phyloP scores from a whole-genome alignment of 805 yeast genomes.

The Candida sonorensis region DNA sequence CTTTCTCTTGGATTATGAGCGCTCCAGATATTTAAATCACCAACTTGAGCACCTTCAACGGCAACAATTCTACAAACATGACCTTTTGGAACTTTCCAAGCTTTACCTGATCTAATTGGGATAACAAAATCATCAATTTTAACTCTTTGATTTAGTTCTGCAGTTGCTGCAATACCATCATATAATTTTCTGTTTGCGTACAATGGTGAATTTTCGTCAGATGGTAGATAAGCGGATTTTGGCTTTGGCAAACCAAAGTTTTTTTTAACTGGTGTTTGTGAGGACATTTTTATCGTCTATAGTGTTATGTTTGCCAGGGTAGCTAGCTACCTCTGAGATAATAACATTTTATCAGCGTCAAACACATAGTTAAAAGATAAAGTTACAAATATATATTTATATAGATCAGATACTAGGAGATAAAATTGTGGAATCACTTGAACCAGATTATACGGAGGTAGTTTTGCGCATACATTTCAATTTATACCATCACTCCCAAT shows the following conservation, averaged over 20 bases:
- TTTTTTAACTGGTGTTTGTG: constrained; percentile 19
- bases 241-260: constrained; percentile 31
- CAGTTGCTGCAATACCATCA: constrained; percentile 32
- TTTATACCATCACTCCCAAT: too few species aligned
- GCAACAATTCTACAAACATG: constrained; percentile 53
- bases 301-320: too few species aligned
- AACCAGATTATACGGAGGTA: too few species aligned
- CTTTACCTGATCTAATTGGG: constrained; percentile 52
- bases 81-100: constrained; percentile 58
- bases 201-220: constrained; percentile 41
- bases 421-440: too few species aligned
- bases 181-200: constrained; percentile 45
- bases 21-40: constrained; percentile 63
- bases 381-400: too few species aligned
- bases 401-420: too few species aligned
- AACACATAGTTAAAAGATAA: too few species aligned
- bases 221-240: constrained; percentile 50
- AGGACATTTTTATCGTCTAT: constrained; percentile 10
- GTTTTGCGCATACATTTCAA: too few species aligned
- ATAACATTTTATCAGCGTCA: too few species aligned
- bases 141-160: constrained; percentile 32
- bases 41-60: constrained; percentile 67
- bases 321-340: too few species aligned
- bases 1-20: constrained; percentile 54
- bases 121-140: constrained; percentile 36